Conservation (phyloP, 1,284 basidiomycete genomes). For the Ustilago trichophora region DNA sequence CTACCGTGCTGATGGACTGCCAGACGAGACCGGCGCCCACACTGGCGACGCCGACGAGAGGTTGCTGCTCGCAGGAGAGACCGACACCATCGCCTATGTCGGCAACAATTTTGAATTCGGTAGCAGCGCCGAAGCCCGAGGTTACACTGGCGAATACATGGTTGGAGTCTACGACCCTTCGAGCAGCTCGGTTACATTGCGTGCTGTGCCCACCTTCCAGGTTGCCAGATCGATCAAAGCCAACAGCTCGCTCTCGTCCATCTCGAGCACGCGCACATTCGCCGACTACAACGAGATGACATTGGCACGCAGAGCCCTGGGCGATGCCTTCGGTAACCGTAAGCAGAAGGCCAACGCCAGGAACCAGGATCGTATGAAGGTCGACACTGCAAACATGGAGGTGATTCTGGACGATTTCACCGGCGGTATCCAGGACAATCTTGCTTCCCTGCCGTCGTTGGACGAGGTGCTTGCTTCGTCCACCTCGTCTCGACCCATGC, state of each 20-base stretch:
- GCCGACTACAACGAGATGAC: constrained; percentile 51
- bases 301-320: constrained; percentile 55
- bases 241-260: constrained; percentile 48
- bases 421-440: constrained; percentile 51
- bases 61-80: constrained; percentile 55
- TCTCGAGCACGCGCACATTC: constrained; percentile 39
- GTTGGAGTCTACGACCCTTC: constrained; percentile 61
- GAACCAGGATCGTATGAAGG: constrained; percentile 65
- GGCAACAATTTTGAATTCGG: constrained; percentile 55
- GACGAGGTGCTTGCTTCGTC: constrained; percentile 48
- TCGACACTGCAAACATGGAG: constrained; percentile 63
- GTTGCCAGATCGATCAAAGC: constrained; percentile 58
- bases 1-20: constrained; percentile 43
- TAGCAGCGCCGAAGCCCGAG: constrained; percentile 48
- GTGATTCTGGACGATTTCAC: constrained; percentile 58
- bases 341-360: constrained; percentile 62
- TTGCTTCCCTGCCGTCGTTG: constrained; percentile 44
- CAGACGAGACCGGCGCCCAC: constrained; percentile 33
- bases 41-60: constrained; percentile 38
- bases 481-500: constrained; percentile 56
- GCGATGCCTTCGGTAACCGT: constrained; percentile 64
- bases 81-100: constrained; percentile 54
- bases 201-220: constrained; percentile 58
- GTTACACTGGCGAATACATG: constrained; percentile 63
- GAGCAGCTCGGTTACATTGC: constrained; percentile 55